These are phyloP conservation scores for Pythium guiyangense DNA, from an alignment of 352 stramenopile species.

Conservation along the genomic window DNA sequence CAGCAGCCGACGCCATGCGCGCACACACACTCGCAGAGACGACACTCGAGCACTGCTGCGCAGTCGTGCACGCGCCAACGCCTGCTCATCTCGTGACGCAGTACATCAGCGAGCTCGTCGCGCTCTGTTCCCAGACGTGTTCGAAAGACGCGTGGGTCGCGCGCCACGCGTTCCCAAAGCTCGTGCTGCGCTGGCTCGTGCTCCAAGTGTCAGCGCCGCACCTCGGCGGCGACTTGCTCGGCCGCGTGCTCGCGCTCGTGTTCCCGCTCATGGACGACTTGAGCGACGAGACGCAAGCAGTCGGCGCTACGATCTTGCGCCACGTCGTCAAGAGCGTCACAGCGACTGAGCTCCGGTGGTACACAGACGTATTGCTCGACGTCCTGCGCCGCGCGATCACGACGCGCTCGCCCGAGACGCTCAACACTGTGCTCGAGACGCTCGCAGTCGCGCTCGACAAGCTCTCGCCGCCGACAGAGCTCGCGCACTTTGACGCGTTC, in stretches of 20 bases:
- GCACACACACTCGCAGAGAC: constrained; percentile 16
- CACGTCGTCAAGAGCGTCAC: constrained; percentile 67
- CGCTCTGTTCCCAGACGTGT: constrained; percentile 46
- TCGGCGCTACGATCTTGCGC: constrained; percentile 52
- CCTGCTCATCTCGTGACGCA: constrained; percentile 18
- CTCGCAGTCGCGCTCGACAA: constrained; percentile 58
- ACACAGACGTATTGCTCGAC: constrained; percentile 68
- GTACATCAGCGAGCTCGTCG: constrained; percentile 33
- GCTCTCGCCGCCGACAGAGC: constrained; percentile 43
- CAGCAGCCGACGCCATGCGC: constrained; percentile 20
- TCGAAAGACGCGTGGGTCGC: constrained; percentile 68
- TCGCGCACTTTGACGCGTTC: constrained; percentile 69
- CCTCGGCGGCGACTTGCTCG: constrained; percentile 64
- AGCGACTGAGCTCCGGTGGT: constrained; percentile 75
- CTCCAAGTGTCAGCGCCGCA: constrained; percentile 52
- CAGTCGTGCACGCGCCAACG: constrained; percentile 8
- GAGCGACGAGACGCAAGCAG: constrained; percentile 50
- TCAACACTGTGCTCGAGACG: constrained; percentile 55
- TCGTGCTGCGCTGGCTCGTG: constrained; percentile 50
- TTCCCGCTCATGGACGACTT: constrained; percentile 80
- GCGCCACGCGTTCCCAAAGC: constrained; percentile 37
- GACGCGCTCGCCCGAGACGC: constrained; percentile 41
- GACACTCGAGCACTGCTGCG: constrained; percentile 17
- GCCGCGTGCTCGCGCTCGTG: constrained; percentile 65
- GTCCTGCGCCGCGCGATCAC: constrained; percentile 66